phyloP scores from a whole-genome alignment of 768 basidiomycete species.

The Trametes sanguinea region DNA sequence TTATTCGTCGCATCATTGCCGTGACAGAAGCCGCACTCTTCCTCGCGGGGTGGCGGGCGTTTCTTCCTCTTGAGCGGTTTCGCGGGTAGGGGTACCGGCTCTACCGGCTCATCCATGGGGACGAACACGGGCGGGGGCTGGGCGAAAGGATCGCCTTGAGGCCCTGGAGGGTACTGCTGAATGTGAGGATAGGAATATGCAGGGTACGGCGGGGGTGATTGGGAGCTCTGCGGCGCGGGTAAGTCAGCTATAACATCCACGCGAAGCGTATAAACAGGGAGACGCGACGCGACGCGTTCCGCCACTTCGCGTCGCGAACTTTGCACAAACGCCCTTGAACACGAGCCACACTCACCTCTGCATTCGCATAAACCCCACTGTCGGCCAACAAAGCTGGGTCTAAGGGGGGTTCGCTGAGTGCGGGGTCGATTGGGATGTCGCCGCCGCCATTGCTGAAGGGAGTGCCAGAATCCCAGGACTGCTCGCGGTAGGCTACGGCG shows the following conservation, averaged over 20 bases:
- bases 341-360: conserved; percentile 25
- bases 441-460: conserved; percentile 51
- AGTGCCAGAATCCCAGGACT: conserved; percentile 60
- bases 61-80: conserved; percentile 50
- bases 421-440: conserved; percentile 83
- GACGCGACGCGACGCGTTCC: conserved; percentile 74
- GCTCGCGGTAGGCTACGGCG: conserved; percentile 42
- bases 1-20: conserved; percentile 65
- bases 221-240: conserved; percentile 23
- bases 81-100: conserved; percentile 34
- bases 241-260: conserved; percentile 16
- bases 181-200: conserved; percentile 29
- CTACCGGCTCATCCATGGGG: conserved; percentile 41
- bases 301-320: conserved; percentile 28
- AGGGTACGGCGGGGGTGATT: conserved; percentile 20
- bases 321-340: conserved; percentile 13
- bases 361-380: conserved; percentile 1
- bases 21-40: conserved; percentile 77
- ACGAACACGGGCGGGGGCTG: conserved; percentile 56
- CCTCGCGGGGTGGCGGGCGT: conserved; percentile 52
- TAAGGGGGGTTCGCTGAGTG: conserved; percentile 43
- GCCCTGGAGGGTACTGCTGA: conserved; percentile 67
- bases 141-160: conserved; percentile 83
- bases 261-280: conserved; percentile 28
- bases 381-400: conserved; percentile 31